phyloP scores from a whole-genome alignment of 176 grass and related monocot species.

The Aegilops bicornis region DNA sequence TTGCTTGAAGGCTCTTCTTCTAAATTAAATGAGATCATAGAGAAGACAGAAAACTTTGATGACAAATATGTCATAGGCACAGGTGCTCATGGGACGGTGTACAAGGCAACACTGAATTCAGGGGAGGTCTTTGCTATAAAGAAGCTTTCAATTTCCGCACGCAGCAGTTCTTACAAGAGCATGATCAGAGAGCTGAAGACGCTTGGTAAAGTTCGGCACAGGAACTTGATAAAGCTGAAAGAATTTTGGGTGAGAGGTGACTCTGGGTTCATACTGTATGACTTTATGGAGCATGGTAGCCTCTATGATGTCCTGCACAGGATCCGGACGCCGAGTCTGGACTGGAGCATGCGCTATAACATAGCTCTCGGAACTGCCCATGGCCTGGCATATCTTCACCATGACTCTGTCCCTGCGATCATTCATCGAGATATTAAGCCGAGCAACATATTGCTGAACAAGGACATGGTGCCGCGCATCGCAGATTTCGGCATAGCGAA shows the following conservation, averaged over 20 bases:
- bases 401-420: slow-evolving; percentile 66
- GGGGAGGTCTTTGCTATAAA: slow-evolving; percentile 72
- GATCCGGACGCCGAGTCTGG: slow-evolving; percentile 38
- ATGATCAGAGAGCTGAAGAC: slow-evolving; percentile 81
- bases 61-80: slow-evolving; percentile 50
- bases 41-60: slow-evolving; percentile 64
- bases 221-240: slow-evolving; percentile 71
- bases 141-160: slow-evolving; percentile 41
- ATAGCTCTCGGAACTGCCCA: slow-evolving; percentile 83
- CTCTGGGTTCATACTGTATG: slow-evolving; percentile 78
- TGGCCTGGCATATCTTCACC: slow-evolving; percentile 68
- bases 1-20: slow-evolving; percentile 52
- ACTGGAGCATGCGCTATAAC: slow-evolving; percentile 58
- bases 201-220: slow-evolving; percentile 64
- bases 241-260: slow-evolving; percentile 68
- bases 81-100: slow-evolving; percentile 75
- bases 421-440: slow-evolving; percentile 91
- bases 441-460: slow-evolving; percentile 84
- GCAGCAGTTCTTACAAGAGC: slow-evolving; percentile 49
- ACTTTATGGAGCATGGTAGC: slow-evolving; percentile 86
- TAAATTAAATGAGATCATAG: slow-evolving; percentile 51
- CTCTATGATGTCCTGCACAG: slow-evolving; percentile 74
- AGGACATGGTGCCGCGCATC: slow-evolving; percentile 74
- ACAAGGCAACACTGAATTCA: slow-evolving; percentile 49
- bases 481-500: slow-evolving; percentile 95